phyloP scores from a whole-genome alignment of 2,329 filamentous ascomycete genomes.

The Colletotrichum cordylinicola region DNA sequence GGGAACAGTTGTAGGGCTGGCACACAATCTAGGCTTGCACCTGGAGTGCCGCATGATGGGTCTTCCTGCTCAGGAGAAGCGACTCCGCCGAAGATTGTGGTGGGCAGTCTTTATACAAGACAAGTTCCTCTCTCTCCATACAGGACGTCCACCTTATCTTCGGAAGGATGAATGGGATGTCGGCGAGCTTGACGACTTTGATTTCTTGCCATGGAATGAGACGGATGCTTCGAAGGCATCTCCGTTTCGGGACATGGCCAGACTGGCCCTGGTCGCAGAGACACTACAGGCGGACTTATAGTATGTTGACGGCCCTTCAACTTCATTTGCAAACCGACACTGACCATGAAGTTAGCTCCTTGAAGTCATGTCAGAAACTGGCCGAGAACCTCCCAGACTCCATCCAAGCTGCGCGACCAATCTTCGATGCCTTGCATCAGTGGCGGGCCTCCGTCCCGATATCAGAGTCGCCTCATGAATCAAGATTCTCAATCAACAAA shows the following conservation, averaged over 20 bases:
- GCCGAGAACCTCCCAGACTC: neutral
- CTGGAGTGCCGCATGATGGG: slow-evolving; percentile 41
- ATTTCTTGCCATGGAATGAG: neutral
- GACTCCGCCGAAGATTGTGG: slow-evolving; percentile 41
- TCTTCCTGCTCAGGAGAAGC: slow-evolving; percentile 41
- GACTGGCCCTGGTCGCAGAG: neutral
- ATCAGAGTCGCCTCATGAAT: neutral
- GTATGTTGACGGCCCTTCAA: fast-evolving
- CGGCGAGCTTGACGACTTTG: neutral
- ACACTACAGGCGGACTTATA: neutral
- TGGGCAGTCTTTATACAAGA: slow-evolving; percentile 45
- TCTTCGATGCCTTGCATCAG: neutral
- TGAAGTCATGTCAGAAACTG: neutral
- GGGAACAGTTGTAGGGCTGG: slow-evolving; percentile 37
- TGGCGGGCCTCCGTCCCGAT: neutral
- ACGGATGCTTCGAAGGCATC: neutral
- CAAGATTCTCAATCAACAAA: neutral
- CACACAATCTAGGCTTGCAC: slow-evolving; percentile 38
- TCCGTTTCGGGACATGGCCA: neutral
- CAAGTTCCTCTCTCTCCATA: slow-evolving; percentile 40
- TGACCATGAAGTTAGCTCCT: neutral
- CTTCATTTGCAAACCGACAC: fast-evolving
- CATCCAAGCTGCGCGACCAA: neutral
- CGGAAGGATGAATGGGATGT: slow-evolving; percentile 34
- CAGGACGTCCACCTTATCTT: slow-evolving; percentile 40